Conservation (phyloP, 1,284 basidiomycete species). For the Ustilago nuda region DNA sequence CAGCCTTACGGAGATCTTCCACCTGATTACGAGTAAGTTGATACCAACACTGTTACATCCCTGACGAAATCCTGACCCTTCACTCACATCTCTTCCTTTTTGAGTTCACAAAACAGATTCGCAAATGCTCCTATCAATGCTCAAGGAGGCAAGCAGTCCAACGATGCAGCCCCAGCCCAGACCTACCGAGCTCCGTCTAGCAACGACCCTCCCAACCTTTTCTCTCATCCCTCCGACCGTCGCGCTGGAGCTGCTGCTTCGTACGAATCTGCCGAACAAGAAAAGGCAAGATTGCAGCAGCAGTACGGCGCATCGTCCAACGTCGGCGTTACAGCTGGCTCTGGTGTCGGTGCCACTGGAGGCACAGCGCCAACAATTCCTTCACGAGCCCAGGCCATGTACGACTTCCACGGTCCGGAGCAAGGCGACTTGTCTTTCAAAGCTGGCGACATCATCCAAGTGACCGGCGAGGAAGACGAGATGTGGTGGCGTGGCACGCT, state of each 20-base stretch:
- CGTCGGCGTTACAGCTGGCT: too few species aligned
- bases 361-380: conserved; percentile 12
- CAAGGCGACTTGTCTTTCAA: conserved; percentile 36
- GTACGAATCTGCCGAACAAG: conserved; percentile 40
- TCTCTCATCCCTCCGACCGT: conserved; percentile 27
- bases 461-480: conserved; percentile 43
- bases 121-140: conserved; percentile 35
- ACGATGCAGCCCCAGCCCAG: conserved; percentile 7
- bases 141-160: conserved; percentile 36
- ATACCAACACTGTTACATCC: neutral
- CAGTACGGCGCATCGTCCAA: conserved; percentile 17
- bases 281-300: conserved; percentile 43
- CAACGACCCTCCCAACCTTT: conserved; percentile 25
- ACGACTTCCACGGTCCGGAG: conserved; percentile 41
- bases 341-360: neutral
- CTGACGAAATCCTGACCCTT: too few species aligned
- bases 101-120: conserved; percentile 8
- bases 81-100: neutral
- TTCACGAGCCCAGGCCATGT: conserved; percentile 28
- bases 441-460: conserved; percentile 39
- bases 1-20: conserved; percentile 42
- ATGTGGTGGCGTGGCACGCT: conserved; percentile 46
- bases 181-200: neutral
- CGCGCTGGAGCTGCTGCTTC: neutral
- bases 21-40: conserved; percentile 47